phyloP scores from a whole-genome alignment of 169 alveolate species.

The Perkinsus marinus region DNA sequence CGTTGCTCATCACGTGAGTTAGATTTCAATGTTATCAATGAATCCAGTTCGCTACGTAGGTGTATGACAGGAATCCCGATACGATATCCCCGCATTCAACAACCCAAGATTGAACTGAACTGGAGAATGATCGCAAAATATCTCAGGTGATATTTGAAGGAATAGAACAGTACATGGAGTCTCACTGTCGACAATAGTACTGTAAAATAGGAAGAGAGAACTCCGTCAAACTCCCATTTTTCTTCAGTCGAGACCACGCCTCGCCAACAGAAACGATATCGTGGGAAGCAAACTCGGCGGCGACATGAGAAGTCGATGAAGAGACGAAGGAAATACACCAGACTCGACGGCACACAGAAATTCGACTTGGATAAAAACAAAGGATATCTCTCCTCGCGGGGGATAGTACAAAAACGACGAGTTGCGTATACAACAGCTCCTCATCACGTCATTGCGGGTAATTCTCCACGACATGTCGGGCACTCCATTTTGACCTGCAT shows the following conservation, averaged over 20 bases:
- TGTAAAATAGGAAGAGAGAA: not conserved
- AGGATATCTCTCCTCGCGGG: not conserved
- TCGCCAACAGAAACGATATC: not conserved
- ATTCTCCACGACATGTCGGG: constrained; percentile 45
- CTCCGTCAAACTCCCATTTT: not conserved
- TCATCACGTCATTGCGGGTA: constrained; percentile 20
- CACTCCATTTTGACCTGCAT: constrained; percentile 54
- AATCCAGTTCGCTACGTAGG: no score
- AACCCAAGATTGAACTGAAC: not conserved
- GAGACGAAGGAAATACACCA: no score
- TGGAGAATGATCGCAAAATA: not conserved
- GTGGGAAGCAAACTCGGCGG: no score
- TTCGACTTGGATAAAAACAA: not conserved
- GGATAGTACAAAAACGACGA: no score
- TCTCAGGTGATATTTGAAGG: not conserved
- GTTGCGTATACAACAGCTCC: not conserved
- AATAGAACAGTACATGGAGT: not conserved
- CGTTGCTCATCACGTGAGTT: no score
- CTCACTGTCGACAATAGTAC: not conserved
- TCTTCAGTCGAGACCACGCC: not conserved
- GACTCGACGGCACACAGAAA: not conserved
- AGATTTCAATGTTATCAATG: no score
- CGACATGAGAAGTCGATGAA: no score
- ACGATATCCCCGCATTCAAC: no score
- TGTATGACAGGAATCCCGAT: no score